These are phyloP conservation scores for Medicago lupulina DNA, from an alignment of 306 rosid genomes.

Conservation along the genomic window DNA sequence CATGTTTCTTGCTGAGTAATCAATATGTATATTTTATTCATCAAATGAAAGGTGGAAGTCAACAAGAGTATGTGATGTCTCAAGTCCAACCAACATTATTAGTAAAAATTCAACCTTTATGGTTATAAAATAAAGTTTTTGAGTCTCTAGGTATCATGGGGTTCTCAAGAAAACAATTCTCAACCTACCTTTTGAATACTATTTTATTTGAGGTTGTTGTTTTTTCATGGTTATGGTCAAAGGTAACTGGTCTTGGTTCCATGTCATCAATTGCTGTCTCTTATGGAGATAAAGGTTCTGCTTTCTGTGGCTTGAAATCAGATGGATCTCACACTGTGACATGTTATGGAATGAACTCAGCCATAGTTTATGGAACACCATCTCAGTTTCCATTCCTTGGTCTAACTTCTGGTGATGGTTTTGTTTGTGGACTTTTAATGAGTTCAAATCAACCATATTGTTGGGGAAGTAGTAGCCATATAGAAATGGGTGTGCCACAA, in stretches of 20 bases:
- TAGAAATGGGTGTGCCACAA: conserved; percentile 90
- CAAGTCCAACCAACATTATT: conserved; percentile 6
- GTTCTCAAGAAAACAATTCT: conserved; percentile 33
- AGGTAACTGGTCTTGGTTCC: conserved; percentile 80
- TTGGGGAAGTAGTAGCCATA: conserved; percentile 82
- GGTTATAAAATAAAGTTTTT: background rate
- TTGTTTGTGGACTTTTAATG: conserved; percentile 89
- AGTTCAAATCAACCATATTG: conserved; percentile 85
- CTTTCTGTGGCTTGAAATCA: conserved; percentile 74
- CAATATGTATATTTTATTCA: background rate
- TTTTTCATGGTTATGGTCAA: conserved; percentile 54
- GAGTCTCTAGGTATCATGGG: conserved; percentile 48
- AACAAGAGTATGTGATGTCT: conserved; percentile 29
- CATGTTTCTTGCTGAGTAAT: conserved; percentile 41
- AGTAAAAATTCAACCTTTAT: conserved; percentile 32
- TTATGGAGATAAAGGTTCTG: conserved; percentile 88
- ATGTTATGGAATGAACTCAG: conserved; percentile 83
- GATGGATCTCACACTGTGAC: conserved; percentile 90
- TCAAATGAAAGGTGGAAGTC: background rate
- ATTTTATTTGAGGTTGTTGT: conserved; percentile 48
- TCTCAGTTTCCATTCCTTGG: conserved; percentile 68
- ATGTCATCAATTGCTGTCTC: conserved; percentile 89
- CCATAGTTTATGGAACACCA: conserved; percentile 79
- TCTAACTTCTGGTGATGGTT: conserved; percentile 86
- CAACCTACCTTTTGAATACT: conserved; percentile 49